A percentile compares a stretch with the other conserved stretches of the same genome.
phyloP scores from a whole-genome alignment of 2,329 filamentous ascomycete species.

The Teratosphaeria gauchensis region DNA sequence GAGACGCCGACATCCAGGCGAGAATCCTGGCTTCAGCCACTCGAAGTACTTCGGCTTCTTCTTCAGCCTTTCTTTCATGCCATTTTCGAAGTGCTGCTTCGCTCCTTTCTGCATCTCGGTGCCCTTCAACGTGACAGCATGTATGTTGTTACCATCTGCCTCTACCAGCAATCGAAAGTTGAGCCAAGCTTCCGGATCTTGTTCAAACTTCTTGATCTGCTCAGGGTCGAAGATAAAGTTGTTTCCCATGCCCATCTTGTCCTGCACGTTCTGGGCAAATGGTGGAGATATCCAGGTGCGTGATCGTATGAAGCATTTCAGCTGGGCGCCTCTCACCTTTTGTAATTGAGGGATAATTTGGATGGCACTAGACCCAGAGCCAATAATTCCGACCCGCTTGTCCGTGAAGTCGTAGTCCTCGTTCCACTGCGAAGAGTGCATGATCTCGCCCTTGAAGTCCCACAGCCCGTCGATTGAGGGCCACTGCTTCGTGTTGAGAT shows the following conservation, averaged over 20 bases:
- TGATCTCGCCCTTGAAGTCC: constrained; percentile 25
- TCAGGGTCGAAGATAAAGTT: constrained; percentile 18
- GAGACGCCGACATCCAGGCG: constrained; percentile 39
- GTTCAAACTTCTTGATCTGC: constrained; percentile 21
- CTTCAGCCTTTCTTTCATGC: constrained; percentile 31
- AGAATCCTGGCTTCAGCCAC: constrained; percentile 33
- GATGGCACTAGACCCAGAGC: constrained; percentile 29
- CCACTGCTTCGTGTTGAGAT: constrained; percentile 24
- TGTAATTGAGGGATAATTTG: constrained; percentile 31
- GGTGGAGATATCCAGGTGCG: constrained; percentile 34
- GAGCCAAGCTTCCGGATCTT: constrained; percentile 35
- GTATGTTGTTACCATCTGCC: constrained; percentile 51
- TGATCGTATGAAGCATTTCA: constrained; percentile 29
- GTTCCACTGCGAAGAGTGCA: constrained; percentile 28
- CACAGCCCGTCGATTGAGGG: constrained; percentile 27
- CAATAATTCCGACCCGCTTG: constrained; percentile 25
- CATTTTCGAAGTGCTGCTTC: constrained; percentile 29
- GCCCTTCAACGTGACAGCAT: constrained; percentile 30
- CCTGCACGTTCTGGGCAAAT: constrained; percentile 31
- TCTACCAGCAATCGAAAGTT: constrained; percentile 36
- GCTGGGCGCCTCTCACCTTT: constrained; percentile 23
- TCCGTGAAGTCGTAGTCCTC: constrained; percentile 19
- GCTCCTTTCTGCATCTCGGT: constrained; percentile 29
- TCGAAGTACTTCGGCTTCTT: constrained; percentile 32
- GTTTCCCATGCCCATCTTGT: constrained; percentile 26